These are phyloP conservation scores for Rhizophagus sp. DNA, from an alignment of 192 early-diverging fungal species.

Conservation along the genomic window DNA sequence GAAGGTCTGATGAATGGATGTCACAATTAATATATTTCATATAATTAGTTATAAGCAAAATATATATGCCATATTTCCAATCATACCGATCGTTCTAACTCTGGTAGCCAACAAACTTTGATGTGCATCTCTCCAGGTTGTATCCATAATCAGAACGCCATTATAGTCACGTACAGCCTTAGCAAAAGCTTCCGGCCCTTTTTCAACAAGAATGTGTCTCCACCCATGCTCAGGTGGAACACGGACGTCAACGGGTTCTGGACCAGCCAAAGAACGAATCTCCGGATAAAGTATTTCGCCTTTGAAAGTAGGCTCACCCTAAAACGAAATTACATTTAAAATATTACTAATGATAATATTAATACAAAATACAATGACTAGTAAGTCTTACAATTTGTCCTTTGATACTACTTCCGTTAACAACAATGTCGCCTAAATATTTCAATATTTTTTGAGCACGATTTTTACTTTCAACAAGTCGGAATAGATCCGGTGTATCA, in stretches of 20 bases:
- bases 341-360: background rate
- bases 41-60: slow-evolving; percentile 3
- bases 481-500: slow-evolving; percentile 91
- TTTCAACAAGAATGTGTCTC: slow-evolving; percentile 82
- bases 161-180: slow-evolving; percentile 85
- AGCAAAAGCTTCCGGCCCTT: slow-evolving; percentile 90
- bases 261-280: slow-evolving; percentile 50
- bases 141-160: slow-evolving; percentile 93
- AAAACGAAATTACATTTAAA: background rate
- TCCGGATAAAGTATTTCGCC: slow-evolving; percentile 66
- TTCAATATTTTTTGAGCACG: slow-evolving; percentile 85
- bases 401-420: slow-evolving; percentile 91
- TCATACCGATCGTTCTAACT: slow-evolving; percentile 93
- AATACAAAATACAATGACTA: background rate
- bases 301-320: slow-evolving; percentile 69
- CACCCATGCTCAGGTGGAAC: slow-evolving; percentile 74
- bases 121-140: slow-evolving; percentile 97
- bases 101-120: slow-evolving; percentile 94
- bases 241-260: slow-evolving; percentile 51
- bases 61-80: background rate
- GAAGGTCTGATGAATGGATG: slow-evolving; percentile 42
- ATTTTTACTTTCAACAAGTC: slow-evolving; percentile 74
- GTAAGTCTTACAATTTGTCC: slow-evolving; percentile 70
- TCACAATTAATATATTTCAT: background rate
- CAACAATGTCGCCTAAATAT: slow-evolving; percentile 88